Conservation (phyloP, 2,329 filamentous ascomycete species). For the Juglanconis oblonga region DNA sequence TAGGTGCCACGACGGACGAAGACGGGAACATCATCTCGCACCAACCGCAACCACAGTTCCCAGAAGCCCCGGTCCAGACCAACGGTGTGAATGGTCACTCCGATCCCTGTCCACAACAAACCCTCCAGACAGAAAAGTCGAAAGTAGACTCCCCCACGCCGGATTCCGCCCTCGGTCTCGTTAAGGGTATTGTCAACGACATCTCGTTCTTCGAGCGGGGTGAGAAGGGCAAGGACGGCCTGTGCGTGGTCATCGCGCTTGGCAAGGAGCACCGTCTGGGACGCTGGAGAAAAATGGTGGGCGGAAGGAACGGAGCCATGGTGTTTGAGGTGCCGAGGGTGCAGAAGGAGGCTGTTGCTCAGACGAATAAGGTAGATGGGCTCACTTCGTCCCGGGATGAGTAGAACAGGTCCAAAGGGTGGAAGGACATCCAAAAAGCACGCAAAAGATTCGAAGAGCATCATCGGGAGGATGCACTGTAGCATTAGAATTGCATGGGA, state of each 20-base stretch:
- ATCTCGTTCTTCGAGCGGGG: conserved; percentile 84
- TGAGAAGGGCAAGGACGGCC: conserved; percentile 69
- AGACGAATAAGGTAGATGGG: conserved; percentile 31
- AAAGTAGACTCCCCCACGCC: conserved; percentile 14
- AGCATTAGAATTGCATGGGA: conserved; percentile 1
- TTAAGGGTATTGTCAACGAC: conserved; percentile 82
- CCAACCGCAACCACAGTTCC: conserved; percentile 15
- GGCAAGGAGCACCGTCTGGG: conserved; percentile 85
- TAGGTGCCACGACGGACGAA: conserved; percentile 42
- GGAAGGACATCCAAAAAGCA: background rate
- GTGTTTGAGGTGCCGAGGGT: conserved; percentile 75
- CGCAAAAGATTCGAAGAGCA: background rate
- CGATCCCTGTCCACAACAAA: background rate
- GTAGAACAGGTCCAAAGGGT: background rate
- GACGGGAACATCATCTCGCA: conserved; percentile 18
- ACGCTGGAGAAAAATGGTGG: conserved; percentile 66
- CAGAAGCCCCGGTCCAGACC: conserved; percentile 21
- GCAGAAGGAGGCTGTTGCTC: conserved; percentile 25
- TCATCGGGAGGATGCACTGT: background rate
- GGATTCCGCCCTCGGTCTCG: conserved; percentile 24
- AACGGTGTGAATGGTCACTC: conserved; percentile 21
- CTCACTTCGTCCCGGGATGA: conserved; percentile 21
- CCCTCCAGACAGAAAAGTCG: conserved; percentile 11
- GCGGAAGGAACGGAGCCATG: conserved; percentile 77
- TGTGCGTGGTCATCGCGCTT: conserved; percentile 82